These are phyloP conservation scores for Eimeria sp. DNA, from an alignment of 169 alveolate genomes.

Conservation along the genomic window DNA sequence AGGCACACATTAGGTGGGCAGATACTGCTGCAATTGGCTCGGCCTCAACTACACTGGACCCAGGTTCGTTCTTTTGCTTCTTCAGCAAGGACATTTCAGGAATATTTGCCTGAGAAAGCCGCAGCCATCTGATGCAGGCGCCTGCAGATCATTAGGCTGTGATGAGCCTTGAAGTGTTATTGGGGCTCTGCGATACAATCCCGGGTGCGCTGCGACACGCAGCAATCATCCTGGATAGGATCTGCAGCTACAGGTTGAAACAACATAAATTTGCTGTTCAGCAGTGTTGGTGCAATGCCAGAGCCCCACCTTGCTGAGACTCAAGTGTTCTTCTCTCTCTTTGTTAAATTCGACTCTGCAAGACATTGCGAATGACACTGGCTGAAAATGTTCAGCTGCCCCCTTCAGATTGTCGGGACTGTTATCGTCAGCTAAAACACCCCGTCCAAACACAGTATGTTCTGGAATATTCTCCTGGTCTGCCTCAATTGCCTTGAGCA, in stretches of 20 bases:
- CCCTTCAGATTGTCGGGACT: not conserved
- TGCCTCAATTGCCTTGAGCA: constrained; percentile 78
- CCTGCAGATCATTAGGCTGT: not conserved
- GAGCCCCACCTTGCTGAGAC: not conserved
- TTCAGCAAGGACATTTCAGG: not conserved
- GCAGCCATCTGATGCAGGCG: not conserved
- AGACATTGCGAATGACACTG: constrained; percentile 83
- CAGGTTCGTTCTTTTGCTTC: constrained; percentile 5
- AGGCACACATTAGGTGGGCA: not conserved
- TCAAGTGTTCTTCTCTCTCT: constrained; percentile 3
- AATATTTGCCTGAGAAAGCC: not conserved
- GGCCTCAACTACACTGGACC: not conserved
- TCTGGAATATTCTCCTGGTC: constrained; percentile 23
- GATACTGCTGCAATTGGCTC: not conserved
- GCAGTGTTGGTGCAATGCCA: not conserved
- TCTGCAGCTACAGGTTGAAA: not conserved
- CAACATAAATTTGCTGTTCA: not conserved
- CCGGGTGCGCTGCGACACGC: not conserved
- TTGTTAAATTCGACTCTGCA: constrained; percentile 77
- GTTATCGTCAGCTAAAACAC: not conserved
- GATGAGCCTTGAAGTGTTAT: not conserved
- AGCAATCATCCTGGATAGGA: not conserved
- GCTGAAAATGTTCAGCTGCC: constrained; percentile 55
- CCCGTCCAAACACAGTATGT: not conserved
- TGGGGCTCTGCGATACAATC: not conserved